Base-by-base conservation (phyloP, 1,284 basidiomycete genomes). In the Apiotrichum sp. region DNA sequence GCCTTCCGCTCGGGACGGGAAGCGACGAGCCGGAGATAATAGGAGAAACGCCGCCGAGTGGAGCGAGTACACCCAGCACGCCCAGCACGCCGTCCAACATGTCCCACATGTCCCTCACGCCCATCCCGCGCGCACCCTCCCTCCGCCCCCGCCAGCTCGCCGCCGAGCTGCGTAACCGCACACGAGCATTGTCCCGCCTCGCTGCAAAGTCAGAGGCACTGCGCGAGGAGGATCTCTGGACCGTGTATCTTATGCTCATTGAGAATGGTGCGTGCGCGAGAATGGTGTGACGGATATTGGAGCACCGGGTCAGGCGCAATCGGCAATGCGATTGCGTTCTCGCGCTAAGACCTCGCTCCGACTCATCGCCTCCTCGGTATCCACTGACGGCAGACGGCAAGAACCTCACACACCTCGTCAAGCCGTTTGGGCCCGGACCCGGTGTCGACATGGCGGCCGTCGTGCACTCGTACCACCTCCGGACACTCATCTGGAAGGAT, bases 161-260 rank as follows among this genome's bases (percentile, higher is more conserved):
- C 1, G 47, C 51, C 7, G 75, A 78, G 62, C 63, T 78, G 48
- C 53, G 58, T 32, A 65, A 62, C 34, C 62, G 76, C 8, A 62
- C 68, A 31, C 52, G 45, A 10, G 63, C 64, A 14, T 56, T 77
- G 70, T 22, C 52, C 76, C 46, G 53, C 40, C 35, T 65, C 9
- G 48, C 47, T n/a, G 56, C 54, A 38, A n/a, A 14, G 8, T 14
- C 40, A n/a, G 14, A 56, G 4, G 35, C 69, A 10, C 48, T 41
- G 9, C 5, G 14, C 5, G 69, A 70, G 8, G 59, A 67, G 10
- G 74, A 85, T 44, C 73, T 87, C 9, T 83, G 82, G 78, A 77
- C 76, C 0, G 78, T 81, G 0, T 85, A 83, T 61, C 66, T 86
- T 51, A 83, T 89, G 81, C 70, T 87, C 64, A 73, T 83, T 6